A percentile compares a stretch with the other conserved stretches of the same genome.
Conservation (phyloP, 2,329 filamentous ascomycete species). For the Talaromyces sp. region DNA sequence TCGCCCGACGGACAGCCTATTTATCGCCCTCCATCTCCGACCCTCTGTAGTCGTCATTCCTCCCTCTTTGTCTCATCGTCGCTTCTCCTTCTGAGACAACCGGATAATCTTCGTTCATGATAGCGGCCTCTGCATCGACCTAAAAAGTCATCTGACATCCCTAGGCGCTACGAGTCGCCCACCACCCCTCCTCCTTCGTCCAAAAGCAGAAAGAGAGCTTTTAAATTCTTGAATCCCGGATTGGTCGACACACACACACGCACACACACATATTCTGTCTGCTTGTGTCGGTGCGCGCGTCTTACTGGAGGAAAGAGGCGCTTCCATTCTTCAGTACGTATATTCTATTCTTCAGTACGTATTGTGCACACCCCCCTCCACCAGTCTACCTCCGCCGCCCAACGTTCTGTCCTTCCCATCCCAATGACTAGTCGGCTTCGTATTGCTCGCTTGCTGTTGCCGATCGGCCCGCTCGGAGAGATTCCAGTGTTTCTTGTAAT, state of each 20-base stretch:
- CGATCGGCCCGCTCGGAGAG: conserved; percentile 17
- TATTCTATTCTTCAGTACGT: conserved; percentile 10
- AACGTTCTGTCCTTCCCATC: conserved; percentile 3
- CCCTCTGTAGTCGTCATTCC: background rate
- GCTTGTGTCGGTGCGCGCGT: background rate
- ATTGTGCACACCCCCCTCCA: background rate
- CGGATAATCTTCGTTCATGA: conserved; percentile 3
- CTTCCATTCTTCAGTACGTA: background rate
- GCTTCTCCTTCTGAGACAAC: conserved; percentile 3
- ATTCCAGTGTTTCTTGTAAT: conserved; percentile 9
- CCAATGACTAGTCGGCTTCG: conserved; percentile 8
- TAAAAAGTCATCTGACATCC: conserved; percentile 15
- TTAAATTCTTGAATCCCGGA: background rate
- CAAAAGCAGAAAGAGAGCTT: background rate
- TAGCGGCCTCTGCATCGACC: background rate
- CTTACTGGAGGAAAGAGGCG: conserved; percentile 6
- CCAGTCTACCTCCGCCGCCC: background rate
- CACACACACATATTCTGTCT: background rate
- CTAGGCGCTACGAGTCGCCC: conserved; percentile 5
- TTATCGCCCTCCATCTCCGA: background rate
- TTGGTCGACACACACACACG: background rate
- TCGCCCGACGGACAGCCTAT: background rate
- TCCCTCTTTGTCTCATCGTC: conserved; percentile 5
- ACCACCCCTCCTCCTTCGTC: background rate
- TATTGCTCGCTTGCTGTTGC: conserved; percentile 8